Evolutionary conservation across 805 yeast species (phyloP), one percentile per base, ranked within the genome.

Genomic region (Metschnikowia aberdeeniae): DNA sequence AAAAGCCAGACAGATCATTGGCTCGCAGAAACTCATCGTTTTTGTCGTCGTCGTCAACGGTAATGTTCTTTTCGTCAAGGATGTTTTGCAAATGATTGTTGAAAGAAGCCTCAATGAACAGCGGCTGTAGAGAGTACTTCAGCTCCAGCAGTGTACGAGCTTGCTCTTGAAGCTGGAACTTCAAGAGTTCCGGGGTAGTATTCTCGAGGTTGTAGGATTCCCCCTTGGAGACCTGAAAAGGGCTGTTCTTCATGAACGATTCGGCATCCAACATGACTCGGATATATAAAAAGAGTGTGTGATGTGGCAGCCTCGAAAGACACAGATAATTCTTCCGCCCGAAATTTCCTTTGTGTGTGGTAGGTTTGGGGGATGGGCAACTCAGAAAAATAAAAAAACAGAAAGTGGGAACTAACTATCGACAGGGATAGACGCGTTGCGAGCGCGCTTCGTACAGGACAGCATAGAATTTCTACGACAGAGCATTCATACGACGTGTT

Each of bases 101-200:
- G 56, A 67, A 68, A 9, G 69, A 52, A 36, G 60, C 60, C 20
- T 61, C 62, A 34, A 67, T 51, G 26, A 58, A 52, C 49, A 54
- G 60, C 17, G 61, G 48, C 35, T 41, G 49, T 10, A 44, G 45
- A 10, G 36, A 12, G n/a, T 34, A 48, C 8, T 14, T 28, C 36
- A 14, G 30, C 5, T 36, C 26, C 27, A 33, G 36, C 13, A 33
- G 36, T 5, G 45, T 17, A 29, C 70, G 60, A 43, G 63, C 56
- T 45, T 70, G 72, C 50, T 71, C 73, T 53, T 68, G 72, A 28
- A 72, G 62, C 55, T 70, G 74, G 45, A 70, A 71, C 53, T 70
- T 70, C 45, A 72, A 61, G 14, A 72, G 58, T 3, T 72, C 76
- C 1, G 72, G 67, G 1, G 75, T 70, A 6, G 75, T 70, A 46